Evolutionary conservation across 768 basidiomycete genomes (phyloP).

Genomic region (Russula brevipes): DNA sequence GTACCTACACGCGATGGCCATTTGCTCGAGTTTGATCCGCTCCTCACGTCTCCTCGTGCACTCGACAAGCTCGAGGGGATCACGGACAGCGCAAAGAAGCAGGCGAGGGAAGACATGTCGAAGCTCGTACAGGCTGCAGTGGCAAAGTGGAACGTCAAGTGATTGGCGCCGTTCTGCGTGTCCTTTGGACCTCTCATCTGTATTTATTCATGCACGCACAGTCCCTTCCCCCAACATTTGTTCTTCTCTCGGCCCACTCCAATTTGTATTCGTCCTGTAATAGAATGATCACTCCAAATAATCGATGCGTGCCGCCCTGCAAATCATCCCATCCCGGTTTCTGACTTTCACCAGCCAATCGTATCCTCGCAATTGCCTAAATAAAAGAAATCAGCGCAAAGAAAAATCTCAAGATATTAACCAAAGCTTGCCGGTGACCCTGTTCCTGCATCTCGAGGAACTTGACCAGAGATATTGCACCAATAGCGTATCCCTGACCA

Average conservation of each 20-base stretch:
- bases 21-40: slow-evolving; percentile 79
- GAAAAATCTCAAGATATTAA: background rate
- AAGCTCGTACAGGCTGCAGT: slow-evolving; percentile 66
- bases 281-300: slow-evolving; percentile 18
- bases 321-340: slow-evolving; percentile 42
- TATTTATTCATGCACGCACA: slow-evolving; percentile 16
- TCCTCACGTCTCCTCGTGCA: slow-evolving; percentile 63
- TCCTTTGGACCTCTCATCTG: background rate
- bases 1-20: slow-evolving; percentile 81
- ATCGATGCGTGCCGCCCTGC: slow-evolving; percentile 19
- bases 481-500: slow-evolving; percentile 76
- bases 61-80: slow-evolving; percentile 76
- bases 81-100: slow-evolving; percentile 76
- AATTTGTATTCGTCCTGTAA: slow-evolving; percentile 14
- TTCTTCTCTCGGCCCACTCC: slow-evolving; percentile 4
- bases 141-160: slow-evolving; percentile 58
- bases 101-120: slow-evolving; percentile 72
- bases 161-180: background rate
- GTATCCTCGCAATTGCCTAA: slow-evolving; percentile 13
- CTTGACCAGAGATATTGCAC: slow-evolving; percentile 54
- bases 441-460: slow-evolving; percentile 52
- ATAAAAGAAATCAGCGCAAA: background rate
- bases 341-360: slow-evolving; percentile 58
- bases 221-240: background rate
- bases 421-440: slow-evolving; percentile 33